Evolutionary conservation across 169 alveolate species (phyloP), one percentile per base, ranked within the genome.

Genomic region (Plasmodium reichenowi): DNA sequence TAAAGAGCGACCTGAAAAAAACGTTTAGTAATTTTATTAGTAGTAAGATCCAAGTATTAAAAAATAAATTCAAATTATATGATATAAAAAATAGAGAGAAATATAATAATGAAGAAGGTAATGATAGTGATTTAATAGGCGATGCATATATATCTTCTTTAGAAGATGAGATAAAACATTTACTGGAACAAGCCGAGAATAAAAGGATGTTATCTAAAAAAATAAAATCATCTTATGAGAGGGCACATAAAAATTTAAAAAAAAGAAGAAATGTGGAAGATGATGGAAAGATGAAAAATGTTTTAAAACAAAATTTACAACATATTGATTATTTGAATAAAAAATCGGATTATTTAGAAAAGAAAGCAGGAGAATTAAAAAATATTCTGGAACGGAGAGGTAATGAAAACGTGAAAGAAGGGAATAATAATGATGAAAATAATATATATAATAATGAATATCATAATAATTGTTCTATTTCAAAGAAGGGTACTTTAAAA

Each of bases 241-340:
- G 89, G 17, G 89, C 89, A 29, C 68, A 66, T 58, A 78, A 54
- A 45, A 66, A 64, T 43, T 66, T 78, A 78, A 50, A 78, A 78
- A 43, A 58, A 38, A 66, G 22, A 22, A 67, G 24, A 22, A 68
- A 78, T 17, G 59, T 8, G 54, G 50, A 52, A 9, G 71, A 78
- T 45, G 89, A 78, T 50, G 89, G 56, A 32, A 78, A 50, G 43
- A 54, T 64, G 9, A 78, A 47, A 52, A 64, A 78, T 24, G 20
- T 78, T 48, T 58, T 78, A 70, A 63, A 78, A 67, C 89, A 78
- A 66, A 78, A 78, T 59, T 67, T 78, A 67, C 80, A 78, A 78
- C 83, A 78, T 52, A 78, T 78, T 66, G 32, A 78, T 66, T 78
- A 66, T 20, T 47, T 78, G n/a, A 78, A 66, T 66, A 78, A 54